Base-by-base conservation (phyloP, 305 asterid genomes). In the Fraxinus latifolia region DNA sequence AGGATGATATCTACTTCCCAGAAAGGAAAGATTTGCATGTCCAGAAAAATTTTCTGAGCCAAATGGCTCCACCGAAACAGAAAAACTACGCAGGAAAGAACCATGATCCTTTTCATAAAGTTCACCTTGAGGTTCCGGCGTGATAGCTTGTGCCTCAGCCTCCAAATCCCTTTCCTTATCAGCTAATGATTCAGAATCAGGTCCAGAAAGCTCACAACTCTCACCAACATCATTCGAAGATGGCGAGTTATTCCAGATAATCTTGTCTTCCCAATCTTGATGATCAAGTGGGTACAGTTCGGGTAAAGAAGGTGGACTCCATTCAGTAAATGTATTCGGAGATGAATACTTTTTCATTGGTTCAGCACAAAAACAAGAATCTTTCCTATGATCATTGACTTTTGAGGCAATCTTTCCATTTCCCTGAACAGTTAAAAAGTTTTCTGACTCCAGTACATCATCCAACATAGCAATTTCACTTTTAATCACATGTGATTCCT, bases 201-300 rank as follows among this genome's bases (percentile, higher is more conserved):
- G 93, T 76, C 92, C 99, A 88, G 98, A 92, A 82, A 93, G 88
- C 85, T 96, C 98, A 78, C 89, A 88, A 85, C 97, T 90, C 88
- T 94, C 98, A 17, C 88, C 90, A 84, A 86, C 79, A 84, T 83
- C 91, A 87, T 87, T 82, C 62, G 83, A 79, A 39, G 88, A 83
- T 39, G 98, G 97, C 77, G 99, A 92, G 86, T 88, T 89, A 82
- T 90, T 88, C 99, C 99, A 96, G 85, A 93, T 88, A 87, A 96
- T 95, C 85, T 83, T 88, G 85, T 95, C 98, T 88, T 96, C 99
- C 99, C 99, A 96, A 85, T 96, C 94, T 87, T 92, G 90, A 89
- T 96, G 99, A 82, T 93, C 98, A 87, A 96, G 92, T 79, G 97
- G 95, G 84, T 87, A 89, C 79, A 91, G 89, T 60, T 92, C 86